Conservation (phyloP, 768 basidiomycete genomes). For the Mrakia blollopis region DNA sequence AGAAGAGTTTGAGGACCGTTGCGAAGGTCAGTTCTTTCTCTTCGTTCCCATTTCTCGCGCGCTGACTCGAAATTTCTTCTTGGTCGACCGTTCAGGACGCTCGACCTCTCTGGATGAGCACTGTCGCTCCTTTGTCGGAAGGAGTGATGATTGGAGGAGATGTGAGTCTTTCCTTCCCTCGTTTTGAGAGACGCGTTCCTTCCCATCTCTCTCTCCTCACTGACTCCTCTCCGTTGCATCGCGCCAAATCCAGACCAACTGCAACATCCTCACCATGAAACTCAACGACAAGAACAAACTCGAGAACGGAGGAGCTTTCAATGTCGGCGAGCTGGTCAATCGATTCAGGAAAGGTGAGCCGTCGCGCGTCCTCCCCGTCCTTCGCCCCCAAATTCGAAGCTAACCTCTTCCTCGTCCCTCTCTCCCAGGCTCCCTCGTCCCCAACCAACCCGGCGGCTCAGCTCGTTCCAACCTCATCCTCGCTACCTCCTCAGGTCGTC, state of each 20-base stretch:
- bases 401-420: slow-evolving; percentile 39
- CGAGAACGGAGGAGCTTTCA: slow-evolving; percentile 64
- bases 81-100: not conserved
- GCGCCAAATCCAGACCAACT: slow-evolving; percentile 59
- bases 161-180: slow-evolving; percentile 49
- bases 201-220: slow-evolving; percentile 30
- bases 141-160: slow-evolving; percentile 66
- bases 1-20: slow-evolving; percentile 5
- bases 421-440: slow-evolving; percentile 55
- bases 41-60: not conserved
- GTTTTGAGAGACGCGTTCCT: slow-evolving; percentile 20
- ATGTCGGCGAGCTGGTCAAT: slow-evolving; percentile 70
- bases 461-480: slow-evolving; percentile 62
- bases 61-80: not conserved
- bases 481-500: slow-evolving; percentile 71
- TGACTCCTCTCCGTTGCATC: slow-evolving; percentile 7
- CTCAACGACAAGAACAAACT: slow-evolving; percentile 49
- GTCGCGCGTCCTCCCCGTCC: not conserved
- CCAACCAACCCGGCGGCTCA: slow-evolving; percentile 45
- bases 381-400: slow-evolving; percentile 38
- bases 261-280: slow-evolving; percentile 57
- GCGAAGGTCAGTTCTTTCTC: slow-evolving; percentile 16
- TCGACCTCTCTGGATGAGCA: slow-evolving; percentile 63
- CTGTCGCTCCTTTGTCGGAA: slow-evolving; percentile 56
- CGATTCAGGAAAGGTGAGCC: slow-evolving; percentile 51